Percentiles rank a stretch among this genome's conserved stretches.
Evolutionary conservation across 305 asterid genomes (phyloP).

Genomic region (Rubia peregrina): DNA sequence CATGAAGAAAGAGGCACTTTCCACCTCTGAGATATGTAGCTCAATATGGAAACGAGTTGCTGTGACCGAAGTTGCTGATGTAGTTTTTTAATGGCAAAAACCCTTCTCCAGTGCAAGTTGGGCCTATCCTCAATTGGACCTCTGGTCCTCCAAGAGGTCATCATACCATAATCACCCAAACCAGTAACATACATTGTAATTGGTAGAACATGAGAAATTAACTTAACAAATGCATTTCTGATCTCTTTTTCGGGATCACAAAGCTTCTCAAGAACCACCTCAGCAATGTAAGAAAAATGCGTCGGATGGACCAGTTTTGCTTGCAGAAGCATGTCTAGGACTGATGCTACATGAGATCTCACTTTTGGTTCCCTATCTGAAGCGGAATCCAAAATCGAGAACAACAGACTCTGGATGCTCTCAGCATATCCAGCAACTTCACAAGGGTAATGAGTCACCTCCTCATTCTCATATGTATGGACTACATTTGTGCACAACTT

Average conservation of each 20-base stretch:
- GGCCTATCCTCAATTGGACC: conserved; percentile 34
- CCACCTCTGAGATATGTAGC: conserved; percentile 97
- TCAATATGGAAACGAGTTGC: conserved; percentile 87
- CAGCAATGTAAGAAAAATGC: conserved; percentile 59
- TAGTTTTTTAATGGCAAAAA: conserved; percentile 81
- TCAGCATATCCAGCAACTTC: conserved; percentile 62
- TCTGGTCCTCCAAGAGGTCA: conserved; percentile 39
- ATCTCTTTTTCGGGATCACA: conserved; percentile 86
- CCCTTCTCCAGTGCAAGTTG: conserved; percentile 77
- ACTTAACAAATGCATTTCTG: conserved; percentile 54
- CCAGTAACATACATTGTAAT: conserved; percentile 64
- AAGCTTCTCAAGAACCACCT: conserved; percentile 68
- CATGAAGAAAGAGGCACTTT: conserved; percentile 89
- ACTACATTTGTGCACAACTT: conserved; percentile 61
- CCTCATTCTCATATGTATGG: conserved; percentile 31
- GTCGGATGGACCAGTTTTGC: conserved; percentile 82
- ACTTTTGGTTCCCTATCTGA: conserved; percentile 88
- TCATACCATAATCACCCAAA: conserved; percentile 48
- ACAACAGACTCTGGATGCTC: conserved; percentile 55
- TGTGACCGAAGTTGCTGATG: conserved; percentile 87
- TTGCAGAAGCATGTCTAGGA: conserved; percentile 64
- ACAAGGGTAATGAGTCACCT: conserved; percentile 53
- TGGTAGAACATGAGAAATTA: conserved; percentile 70
- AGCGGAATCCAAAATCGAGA: conserved; percentile 63
- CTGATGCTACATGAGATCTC: conserved; percentile 63